A percentile compares a stretch with the other conserved stretches of the same genome.
These are phyloP conservation scores for Ganoderma meredithae DNA, from an alignment of 1,284 basidiomycete genomes.

Conservation along the genomic window DNA sequence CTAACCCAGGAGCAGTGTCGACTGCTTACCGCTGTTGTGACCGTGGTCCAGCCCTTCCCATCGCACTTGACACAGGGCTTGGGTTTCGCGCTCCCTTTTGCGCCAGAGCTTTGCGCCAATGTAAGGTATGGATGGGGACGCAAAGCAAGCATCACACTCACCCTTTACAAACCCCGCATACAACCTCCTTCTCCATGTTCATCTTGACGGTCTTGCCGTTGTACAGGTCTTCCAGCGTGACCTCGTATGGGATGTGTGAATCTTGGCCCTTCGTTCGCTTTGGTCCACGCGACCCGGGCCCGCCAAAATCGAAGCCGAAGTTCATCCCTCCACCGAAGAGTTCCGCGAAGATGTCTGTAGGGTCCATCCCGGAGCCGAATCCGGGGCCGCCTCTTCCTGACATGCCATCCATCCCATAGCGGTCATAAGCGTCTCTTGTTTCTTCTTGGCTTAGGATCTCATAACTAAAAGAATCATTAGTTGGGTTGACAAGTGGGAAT, in stretches of 20 bases:
- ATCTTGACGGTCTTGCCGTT: constrained; percentile 91
- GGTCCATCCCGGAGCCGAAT: constrained; percentile 60
- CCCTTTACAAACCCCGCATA: constrained; percentile 87
- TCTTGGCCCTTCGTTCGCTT: constrained; percentile 69
- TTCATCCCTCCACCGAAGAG: constrained; percentile 69
- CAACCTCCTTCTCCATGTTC: constrained; percentile 86
- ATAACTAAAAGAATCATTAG: constrained; percentile 60
- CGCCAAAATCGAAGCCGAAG: constrained; percentile 62
- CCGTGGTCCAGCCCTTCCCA: constrained; percentile 80
- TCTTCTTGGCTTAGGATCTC: constrained; percentile 86
- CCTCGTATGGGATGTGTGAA: constrained; percentile 82
- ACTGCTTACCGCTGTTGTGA: constrained; percentile 62
- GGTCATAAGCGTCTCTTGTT: constrained; percentile 83
- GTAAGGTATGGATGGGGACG: not conserved
- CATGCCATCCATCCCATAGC: constrained; percentile 77
- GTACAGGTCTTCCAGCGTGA: constrained; percentile 93
- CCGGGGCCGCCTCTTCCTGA: constrained; percentile 53
- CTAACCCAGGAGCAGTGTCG: constrained; percentile 11
- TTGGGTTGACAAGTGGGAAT: constrained; percentile 9
- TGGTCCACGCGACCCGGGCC: constrained; percentile 50
- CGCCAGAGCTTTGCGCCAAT: constrained; percentile 68
- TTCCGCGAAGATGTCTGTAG: constrained; percentile 79
- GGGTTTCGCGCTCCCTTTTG: constrained; percentile 80
- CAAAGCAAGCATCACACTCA: constrained; percentile 43
- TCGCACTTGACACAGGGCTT: constrained; percentile 85